A percentile compares a stretch with the other conserved stretches of the same genome.
These are phyloP conservation scores for Apiospora kogelbergensis DNA, from an alignment of 2,329 filamentous ascomycete species.

Conservation along the genomic window DNA sequence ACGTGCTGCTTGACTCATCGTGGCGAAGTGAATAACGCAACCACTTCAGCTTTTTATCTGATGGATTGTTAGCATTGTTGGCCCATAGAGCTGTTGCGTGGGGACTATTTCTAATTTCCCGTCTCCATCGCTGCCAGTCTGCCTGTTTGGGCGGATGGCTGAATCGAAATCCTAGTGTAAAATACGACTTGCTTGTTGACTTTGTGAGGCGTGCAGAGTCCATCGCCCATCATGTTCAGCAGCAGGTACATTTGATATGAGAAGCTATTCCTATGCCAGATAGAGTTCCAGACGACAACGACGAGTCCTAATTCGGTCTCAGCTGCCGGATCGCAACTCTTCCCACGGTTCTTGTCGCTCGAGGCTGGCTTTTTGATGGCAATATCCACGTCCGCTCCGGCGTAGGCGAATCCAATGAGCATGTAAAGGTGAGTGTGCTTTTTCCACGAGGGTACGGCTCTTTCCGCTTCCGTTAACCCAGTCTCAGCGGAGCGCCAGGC, in stretches of 20 bases:
- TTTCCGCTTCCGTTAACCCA: background rate
- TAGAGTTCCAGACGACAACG: background rate
- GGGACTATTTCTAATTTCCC: too few species aligned
- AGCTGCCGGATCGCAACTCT: background rate
- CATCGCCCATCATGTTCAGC: background rate
- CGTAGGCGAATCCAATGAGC: background rate
- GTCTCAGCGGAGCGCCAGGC: background rate
- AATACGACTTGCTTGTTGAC: background rate
- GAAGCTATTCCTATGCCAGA: background rate
- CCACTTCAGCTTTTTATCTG: too few species aligned
- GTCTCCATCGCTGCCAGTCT: background rate
- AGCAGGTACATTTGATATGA: background rate
- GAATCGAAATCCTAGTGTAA: background rate
- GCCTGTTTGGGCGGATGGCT: background rate
- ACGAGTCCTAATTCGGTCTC: background rate
- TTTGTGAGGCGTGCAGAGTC: background rate
- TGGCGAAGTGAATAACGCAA: too few species aligned
- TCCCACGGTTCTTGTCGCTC: background rate
- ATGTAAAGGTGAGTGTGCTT: background rate
- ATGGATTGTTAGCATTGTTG: too few species aligned
- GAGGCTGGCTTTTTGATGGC: background rate
- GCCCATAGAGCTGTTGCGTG: too few species aligned
- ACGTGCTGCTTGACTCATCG: too few species aligned
- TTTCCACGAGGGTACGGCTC: background rate
- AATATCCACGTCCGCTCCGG: background rate